A percentile compares a stretch with the other conserved stretches of the same genome.
These are phyloP conservation scores for Diutina neorugosa DNA, from an alignment of 1,139 yeast species.

Conservation along the genomic window DNA sequence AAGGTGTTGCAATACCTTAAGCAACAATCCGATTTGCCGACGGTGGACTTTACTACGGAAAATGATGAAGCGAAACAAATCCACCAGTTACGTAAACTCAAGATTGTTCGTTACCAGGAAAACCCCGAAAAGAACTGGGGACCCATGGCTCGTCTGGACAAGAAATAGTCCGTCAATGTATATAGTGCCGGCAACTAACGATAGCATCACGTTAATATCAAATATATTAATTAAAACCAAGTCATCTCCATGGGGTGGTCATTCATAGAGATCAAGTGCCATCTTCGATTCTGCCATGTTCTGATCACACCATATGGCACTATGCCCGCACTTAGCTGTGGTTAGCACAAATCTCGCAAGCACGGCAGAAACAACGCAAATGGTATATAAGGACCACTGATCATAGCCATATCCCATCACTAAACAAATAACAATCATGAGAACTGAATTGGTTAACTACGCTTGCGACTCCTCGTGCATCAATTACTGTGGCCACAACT, in stretches of 20 bases:
- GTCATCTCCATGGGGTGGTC: no score
- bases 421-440: neutral
- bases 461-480: neutral
- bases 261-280: no score
- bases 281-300: no score
- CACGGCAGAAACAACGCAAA: no score
- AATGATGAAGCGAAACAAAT: constrained; percentile 46
- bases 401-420: neutral
- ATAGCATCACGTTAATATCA: no score
- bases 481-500: neutral
- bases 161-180: neutral
- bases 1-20: constrained; percentile 33
- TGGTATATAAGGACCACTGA: no score
- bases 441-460: neutral
- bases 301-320: no score
- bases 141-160: constrained; percentile 58
- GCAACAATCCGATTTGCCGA: constrained; percentile 13
- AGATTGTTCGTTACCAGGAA: constrained; percentile 78
- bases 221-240: no score
- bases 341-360: no score
- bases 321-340: no score
- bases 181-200: neutral
- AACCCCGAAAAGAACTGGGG: constrained; percentile 97
- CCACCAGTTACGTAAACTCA: constrained; percentile 54
- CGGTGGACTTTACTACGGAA: constrained; percentile 35